Evolutionary conservation across 2,329 filamentous ascomycete genomes (phyloP), one percentile per base, ranked within the genome.

Genomic region (Talaromyces sp.): DNA sequence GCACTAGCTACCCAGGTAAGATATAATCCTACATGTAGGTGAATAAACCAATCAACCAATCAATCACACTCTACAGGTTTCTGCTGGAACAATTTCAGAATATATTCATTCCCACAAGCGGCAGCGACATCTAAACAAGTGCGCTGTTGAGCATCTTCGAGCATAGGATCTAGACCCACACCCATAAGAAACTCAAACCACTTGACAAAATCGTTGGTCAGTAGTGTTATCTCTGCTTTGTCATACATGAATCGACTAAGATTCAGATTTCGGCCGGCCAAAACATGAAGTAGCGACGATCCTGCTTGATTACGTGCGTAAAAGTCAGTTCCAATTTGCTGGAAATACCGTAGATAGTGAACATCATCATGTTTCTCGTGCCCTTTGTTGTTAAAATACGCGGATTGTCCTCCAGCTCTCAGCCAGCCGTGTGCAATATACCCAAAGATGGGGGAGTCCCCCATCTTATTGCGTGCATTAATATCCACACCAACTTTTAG

Each of bases 41-140:
- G 14, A 11, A 16, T 6, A 13, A 14, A 14, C 9, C 19, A 47
- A 47, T 10, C 19, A 47, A 14, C 22, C 19, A 19, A 19, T 24
- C 11, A 47, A 47, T 58, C 56, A 13, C 24, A 22, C 24, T 50
- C 47, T 31, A 65, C 31, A n/a, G 62, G 35, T 41, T 65, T 62
- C 41, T 52, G 24, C 47, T 54, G 37, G 61, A 67, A 68, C 14
- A 67, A 61, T 19, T 68, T 68, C 64, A 66, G 56, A 50, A 69
- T 64, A 60, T 57, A 54, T n/a, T 69, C 68, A 63, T 62, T 63
- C 2, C 45, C 63, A 65, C 61, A 69, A 35, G 65, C 66, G 22
- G 67, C 64, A 31, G 67, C 68, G 39, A 67, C 33, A 62, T 70
- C 67, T 48, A 70, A 59, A 60, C 62, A 59, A 33, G 67, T 69